Evolutionary conservation across 78 protist species (phyloP).

Genomic region (Anaeramoeba flamelloides): DNA sequence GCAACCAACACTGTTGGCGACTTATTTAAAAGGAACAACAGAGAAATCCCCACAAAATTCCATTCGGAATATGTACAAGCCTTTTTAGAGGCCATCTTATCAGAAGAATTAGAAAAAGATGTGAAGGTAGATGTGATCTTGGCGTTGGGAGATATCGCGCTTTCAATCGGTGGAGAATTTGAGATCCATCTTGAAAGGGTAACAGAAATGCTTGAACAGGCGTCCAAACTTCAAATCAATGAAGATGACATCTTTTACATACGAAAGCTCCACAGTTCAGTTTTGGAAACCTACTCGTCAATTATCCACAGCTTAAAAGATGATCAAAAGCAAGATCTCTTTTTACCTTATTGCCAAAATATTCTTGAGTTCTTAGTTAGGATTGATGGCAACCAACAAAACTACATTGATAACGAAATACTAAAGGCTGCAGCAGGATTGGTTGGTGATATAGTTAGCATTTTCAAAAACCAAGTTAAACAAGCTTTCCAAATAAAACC

Average conservation of each 20-base stretch:
- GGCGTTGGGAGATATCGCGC: slow-evolving; percentile 68
- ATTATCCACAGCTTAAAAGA: slow-evolving; percentile 45
- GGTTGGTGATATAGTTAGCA: too few species aligned
- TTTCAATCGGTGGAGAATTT: slow-evolving; percentile 44
- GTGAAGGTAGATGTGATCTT: slow-evolving; percentile 52
- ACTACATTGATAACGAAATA: not conserved
- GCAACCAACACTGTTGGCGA: too few species aligned
- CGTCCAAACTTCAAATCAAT: slow-evolving; percentile 4
- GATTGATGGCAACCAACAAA: not conserved
- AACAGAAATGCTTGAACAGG: slow-evolving; percentile 32
- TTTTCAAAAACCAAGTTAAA: too few species aligned
- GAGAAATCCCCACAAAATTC: too few species aligned
- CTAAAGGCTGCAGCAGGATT: too few species aligned
- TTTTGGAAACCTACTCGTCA: slow-evolving; percentile 55
- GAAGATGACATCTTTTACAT: slow-evolving; percentile 32
- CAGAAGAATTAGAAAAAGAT: slow-evolving; percentile 15
- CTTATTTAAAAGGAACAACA: too few species aligned
- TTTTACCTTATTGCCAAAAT: not conserved
- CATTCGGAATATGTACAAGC: too few species aligned
- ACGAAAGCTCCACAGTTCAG: slow-evolving; percentile 33
- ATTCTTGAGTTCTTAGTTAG: not conserved
- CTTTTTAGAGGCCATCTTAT: not conserved
- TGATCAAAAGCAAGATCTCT: not conserved
- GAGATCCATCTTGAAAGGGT: slow-evolving; percentile 27
- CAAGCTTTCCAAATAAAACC: too few species aligned